Evolutionary conservation across 805 yeast species (phyloP), one percentile per base, ranked within the genome.

Genomic region (Yamadazyma akitaensis): DNA sequence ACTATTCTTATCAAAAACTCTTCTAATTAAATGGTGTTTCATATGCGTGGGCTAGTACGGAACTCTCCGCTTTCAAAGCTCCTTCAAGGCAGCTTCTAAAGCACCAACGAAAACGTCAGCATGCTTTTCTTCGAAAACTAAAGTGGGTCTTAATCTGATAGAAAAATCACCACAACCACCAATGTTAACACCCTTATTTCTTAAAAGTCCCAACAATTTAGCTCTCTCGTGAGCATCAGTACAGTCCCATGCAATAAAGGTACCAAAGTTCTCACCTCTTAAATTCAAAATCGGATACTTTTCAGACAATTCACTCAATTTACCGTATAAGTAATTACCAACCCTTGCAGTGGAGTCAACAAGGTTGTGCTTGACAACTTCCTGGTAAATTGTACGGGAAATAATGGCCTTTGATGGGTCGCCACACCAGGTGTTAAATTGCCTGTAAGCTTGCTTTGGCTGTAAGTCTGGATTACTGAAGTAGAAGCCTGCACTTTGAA

Each of bases 401-500:
- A 82, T 71, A 44, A 82, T 67, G 61, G 84, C 83, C 67, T 79
- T 80, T 13, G 86, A 77, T 51, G 88, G 85, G 62, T 83, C 88
- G 55, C 88, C 88, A 64, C 87, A 82, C 88, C 88, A 83, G 49
- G 88, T 83, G 74, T 83, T 83, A 70, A 83, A 83, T 60, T 82
- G 88, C 67, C 88, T 75, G 67, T 78, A 83, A 21, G 87, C 77
- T 55, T 72, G 72, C 53, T 74, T 75, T 41, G 87, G 86, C 51
- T 79, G 76, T 58, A 82, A 73, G 14, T 72, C 72, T 12, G 77
- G 76, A 63, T 82, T 81, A 51, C 73, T 73, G 73, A 79, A 83
- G 68, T 74, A 83, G 68, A 80, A 83, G 37, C 88, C 88, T 3
- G 88, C 88, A 43, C 84, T 79, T 65, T 83, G 88, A 73, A 82